Percentiles rank a stretch among this genome's conserved stretches.
phyloP scores from a whole-genome alignment of 2,329 filamentous ascomycete species.

The Didymosphaeria variabile region DNA sequence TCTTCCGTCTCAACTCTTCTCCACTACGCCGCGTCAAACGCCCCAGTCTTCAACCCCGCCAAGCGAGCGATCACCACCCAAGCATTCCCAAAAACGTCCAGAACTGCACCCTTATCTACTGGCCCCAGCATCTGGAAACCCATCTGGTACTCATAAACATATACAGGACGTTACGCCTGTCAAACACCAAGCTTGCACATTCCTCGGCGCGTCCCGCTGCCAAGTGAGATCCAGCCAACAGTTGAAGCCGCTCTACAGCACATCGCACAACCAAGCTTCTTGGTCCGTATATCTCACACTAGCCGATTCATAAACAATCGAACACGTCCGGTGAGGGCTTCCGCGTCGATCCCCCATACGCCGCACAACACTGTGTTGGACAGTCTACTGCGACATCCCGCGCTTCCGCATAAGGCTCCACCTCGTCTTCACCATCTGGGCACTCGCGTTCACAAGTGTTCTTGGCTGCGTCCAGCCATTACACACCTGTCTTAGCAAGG shows the following conservation, averaged over 20 bases:
- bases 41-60: constrained; percentile 32
- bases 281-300: constrained; percentile 31
- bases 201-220: constrained; percentile 27
- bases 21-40: constrained; percentile 43
- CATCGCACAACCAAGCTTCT: constrained; percentile 33
- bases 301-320: constrained; percentile 35
- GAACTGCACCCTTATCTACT: constrained; percentile 31
- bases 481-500: constrained; percentile 21
- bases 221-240: constrained; percentile 38
- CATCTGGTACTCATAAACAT: constrained; percentile 26
- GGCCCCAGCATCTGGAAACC: constrained; percentile 37
- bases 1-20: constrained; percentile 29
- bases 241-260: constrained; percentile 22
- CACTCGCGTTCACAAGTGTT: constrained; percentile 13
- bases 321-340: constrained; percentile 31
- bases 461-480: constrained; percentile 20
- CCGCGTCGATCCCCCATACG: constrained; percentile 25
- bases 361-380: constrained; percentile 27
- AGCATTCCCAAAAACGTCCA: constrained; percentile 32
- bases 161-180: constrained; percentile 27
- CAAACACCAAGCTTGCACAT: constrained; percentile 30
- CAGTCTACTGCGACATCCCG: constrained; percentile 41
- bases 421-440: constrained; percentile 22
- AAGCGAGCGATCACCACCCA: constrained; percentile 32
- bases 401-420: constrained; percentile 32